These are phyloP conservation scores for Podaxis rugospora DNA, from an alignment of 768 basidiomycete species.

Conservation along the genomic window DNA sequence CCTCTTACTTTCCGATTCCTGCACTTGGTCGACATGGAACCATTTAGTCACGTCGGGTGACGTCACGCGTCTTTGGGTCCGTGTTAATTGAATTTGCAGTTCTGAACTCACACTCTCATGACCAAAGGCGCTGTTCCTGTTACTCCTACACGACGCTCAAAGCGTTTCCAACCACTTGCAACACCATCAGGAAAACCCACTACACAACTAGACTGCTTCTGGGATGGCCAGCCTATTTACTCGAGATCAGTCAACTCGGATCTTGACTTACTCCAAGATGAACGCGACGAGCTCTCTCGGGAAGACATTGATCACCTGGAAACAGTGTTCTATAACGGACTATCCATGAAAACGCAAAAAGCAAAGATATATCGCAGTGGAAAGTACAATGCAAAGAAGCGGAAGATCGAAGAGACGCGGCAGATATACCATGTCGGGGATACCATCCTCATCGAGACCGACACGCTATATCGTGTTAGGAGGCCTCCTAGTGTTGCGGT, in stretches of 20 bases:
- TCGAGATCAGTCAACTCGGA: constrained; percentile 19
- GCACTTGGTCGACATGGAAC: not conserved
- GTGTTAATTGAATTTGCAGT: not conserved
- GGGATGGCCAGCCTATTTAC: constrained; percentile 23
- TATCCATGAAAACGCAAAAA: constrained; percentile 27
- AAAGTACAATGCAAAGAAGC: constrained; percentile 17
- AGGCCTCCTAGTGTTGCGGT: constrained; percentile 61
- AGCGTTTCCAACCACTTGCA: constrained; percentile 26
- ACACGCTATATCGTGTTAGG: constrained; percentile 34
- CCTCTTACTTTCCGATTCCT: not conserved
- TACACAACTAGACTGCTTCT: constrained; percentile 17
- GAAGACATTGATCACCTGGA: constrained; percentile 19
- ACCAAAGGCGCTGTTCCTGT: constrained; percentile 13
- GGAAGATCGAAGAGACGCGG: not conserved
- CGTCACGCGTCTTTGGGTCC: not conserved
- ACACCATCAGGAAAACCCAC: constrained; percentile 19
- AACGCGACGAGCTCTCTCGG: constrained; percentile 11
- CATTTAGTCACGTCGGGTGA: not conserved
- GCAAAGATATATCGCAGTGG: constrained; percentile 21
- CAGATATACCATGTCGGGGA: constrained; percentile 54
- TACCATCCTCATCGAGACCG: constrained; percentile 56
- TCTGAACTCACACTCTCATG: constrained; percentile 4
- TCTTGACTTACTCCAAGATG: constrained; percentile 21
- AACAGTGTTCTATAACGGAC: constrained; percentile 31
- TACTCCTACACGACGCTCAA: constrained; percentile 27